phyloP scores from a whole-genome alignment of 2,329 filamentous ascomycete genomes.

The Aspergillus nomiae region DNA sequence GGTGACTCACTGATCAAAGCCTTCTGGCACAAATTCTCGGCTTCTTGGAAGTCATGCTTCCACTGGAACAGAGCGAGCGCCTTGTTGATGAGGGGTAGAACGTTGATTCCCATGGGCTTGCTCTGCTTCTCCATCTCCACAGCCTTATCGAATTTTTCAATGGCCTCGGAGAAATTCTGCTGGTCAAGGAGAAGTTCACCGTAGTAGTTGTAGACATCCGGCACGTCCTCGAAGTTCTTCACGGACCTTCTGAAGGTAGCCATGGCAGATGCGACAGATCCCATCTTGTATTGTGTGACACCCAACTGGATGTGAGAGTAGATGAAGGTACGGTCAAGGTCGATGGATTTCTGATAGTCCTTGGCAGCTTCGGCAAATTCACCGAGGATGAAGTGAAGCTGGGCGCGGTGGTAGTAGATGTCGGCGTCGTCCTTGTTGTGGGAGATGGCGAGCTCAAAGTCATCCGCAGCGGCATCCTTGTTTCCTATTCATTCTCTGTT shows the following conservation, averaged over 20 bases:
- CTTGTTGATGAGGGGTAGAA: constrained; percentile 97
- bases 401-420: constrained; percentile 98
- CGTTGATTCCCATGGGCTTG: constrained; percentile 95
- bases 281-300: constrained; percentile 99
- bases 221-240: constrained; percentile 96
- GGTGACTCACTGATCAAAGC: constrained; percentile 82
- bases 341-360: constrained; percentile 99
- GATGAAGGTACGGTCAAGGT: constrained; percentile 93
- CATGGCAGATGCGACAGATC: constrained; percentile 95
- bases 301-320: constrained; percentile 99
- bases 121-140: constrained; percentile 97
- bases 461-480: constrained; percentile 80
- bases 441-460: constrained; percentile 82
- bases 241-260: constrained; percentile 96
- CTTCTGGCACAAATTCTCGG: constrained; percentile 95
- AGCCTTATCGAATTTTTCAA: constrained; percentile 98
- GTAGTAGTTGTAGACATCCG: constrained; percentile 99
- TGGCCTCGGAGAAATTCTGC: constrained; percentile 90
- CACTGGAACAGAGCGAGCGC: constrained; percentile 95
- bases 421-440: constrained; percentile 90
- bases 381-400: constrained; percentile 95
- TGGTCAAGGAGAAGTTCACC: constrained; percentile 96
- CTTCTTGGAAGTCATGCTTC: constrained; percentile 94
- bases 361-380: constrained; percentile 93
- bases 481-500: constrained; percentile 58